These are phyloP conservation scores for Clonostachys rhizophaga DNA, from an alignment of 2,329 filamentous ascomycete genomes.

Conservation along the genomic window DNA sequence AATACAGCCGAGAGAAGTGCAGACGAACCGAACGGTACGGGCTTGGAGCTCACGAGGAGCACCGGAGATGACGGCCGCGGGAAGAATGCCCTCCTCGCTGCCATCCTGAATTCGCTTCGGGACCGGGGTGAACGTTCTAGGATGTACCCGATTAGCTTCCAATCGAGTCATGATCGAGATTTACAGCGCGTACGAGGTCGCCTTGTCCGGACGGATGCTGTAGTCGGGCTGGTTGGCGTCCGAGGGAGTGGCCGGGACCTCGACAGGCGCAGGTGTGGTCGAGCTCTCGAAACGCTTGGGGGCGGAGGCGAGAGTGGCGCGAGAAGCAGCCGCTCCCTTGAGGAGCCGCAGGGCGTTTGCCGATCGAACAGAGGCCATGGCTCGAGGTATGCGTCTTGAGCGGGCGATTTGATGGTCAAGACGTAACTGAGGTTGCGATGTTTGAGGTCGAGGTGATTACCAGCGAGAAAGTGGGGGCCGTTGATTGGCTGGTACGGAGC, in stretches of 20 bases:
- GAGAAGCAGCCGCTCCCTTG: slow-evolving; percentile 33
- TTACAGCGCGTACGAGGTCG: slow-evolving; percentile 66
- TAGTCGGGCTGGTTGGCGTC: slow-evolving; percentile 74
- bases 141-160: slow-evolving; percentile 2
- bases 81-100: slow-evolving; percentile 68
- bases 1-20: neutral
- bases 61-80: slow-evolving; percentile 84
- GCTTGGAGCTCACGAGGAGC: slow-evolving; percentile 93
- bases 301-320: slow-evolving; percentile 30
- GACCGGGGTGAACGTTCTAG: slow-evolving; percentile 83
- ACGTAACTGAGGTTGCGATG: slow-evolving; percentile 6
- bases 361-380: slow-evolving; percentile 64
- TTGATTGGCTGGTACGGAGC: slow-evolving; percentile 38
- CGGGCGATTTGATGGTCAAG: neutral
- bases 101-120: slow-evolving; percentile 88
- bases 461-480: slow-evolving; percentile 14
- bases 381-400: slow-evolving; percentile 11
- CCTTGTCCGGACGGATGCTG: slow-evolving; percentile 74
- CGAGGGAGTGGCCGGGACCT: slow-evolving; percentile 15
- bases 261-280: slow-evolving; percentile 23
- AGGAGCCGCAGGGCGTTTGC: slow-evolving; percentile 47
- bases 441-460: slow-evolving; percentile 13
- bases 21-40: slow-evolving; percentile 79
- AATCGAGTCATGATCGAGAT: neutral
- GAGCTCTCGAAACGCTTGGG: slow-evolving; percentile 52